Conservation (phyloP, 208 protist genomes). For the Acanthamoeba rhysodes region DNA sequence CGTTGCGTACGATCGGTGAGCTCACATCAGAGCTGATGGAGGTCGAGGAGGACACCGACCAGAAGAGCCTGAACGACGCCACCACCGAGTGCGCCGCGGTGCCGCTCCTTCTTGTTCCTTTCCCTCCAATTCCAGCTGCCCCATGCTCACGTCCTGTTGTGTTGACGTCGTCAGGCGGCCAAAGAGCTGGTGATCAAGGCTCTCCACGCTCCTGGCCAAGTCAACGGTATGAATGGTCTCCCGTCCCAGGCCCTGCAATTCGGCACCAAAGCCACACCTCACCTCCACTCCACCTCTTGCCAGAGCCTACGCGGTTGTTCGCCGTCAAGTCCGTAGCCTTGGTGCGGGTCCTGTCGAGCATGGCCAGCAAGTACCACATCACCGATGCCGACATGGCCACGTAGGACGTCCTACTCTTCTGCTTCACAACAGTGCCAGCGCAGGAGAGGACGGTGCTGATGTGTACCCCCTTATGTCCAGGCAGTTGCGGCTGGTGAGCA, state of each 20-base stretch:
- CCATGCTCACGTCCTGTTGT: neutral
- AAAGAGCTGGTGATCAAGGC: neutral
- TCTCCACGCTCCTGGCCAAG: neutral
- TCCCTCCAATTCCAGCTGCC: too few relatives aligned
- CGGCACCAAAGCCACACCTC: too few relatives aligned
- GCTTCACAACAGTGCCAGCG: neutral
- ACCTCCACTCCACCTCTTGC: neutral
- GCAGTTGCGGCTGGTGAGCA: neutral
- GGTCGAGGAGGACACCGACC: conserved; percentile 63
- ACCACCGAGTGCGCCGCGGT: neutral
- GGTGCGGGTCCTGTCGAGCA: neutral
- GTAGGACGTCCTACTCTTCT: neutral
- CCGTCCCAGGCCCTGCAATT: neutral
- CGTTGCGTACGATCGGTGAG: neutral
- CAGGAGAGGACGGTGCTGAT: neutral
- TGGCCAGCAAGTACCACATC: neutral
- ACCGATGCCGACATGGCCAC: neutral
- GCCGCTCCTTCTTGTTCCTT: neutral
- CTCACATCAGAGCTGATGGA: conserved; percentile 50
- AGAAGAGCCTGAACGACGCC: conserved; percentile 15
- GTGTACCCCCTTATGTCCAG: neutral
- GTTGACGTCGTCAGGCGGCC: neutral
- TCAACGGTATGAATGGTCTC: too few relatives aligned
- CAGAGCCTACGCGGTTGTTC: neutral
- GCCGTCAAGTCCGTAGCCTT: neutral